These are phyloP conservation scores for Aphanomyces invadans DNA, from an alignment of 352 stramenopile genomes.

Conservation along the genomic window DNA sequence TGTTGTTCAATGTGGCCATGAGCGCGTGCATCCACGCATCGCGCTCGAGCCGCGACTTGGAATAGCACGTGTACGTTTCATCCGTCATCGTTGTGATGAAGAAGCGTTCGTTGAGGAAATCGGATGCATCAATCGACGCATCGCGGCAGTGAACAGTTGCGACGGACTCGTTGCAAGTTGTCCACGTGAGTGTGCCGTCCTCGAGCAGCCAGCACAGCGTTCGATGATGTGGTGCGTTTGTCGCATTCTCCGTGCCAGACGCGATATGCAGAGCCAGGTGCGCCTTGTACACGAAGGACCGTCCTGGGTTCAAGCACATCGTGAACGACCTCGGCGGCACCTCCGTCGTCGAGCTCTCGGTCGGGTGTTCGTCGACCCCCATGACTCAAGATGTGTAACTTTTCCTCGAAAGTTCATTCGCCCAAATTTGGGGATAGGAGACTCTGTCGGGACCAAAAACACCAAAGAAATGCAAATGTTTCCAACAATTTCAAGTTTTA, in stretches of 20 bases:
- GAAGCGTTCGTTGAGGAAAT: conserved; percentile 21
- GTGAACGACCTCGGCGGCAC: too few species aligned
- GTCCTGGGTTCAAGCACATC: not conserved
- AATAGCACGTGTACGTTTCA: not conserved
- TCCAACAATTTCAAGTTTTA: too few species aligned
- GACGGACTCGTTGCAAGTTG: not conserved
- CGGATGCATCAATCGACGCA: not conserved
- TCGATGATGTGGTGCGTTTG: not conserved
- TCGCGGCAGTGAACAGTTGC: not conserved
- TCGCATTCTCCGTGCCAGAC: not conserved
- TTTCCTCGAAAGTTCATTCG: too few species aligned
- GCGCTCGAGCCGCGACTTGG: conserved; percentile 12
- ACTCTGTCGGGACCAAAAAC: too few species aligned
- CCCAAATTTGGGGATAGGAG: too few species aligned
- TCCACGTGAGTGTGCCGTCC: conserved; percentile 11
- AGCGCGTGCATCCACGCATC: conserved; percentile 18
- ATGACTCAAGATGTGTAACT: too few species aligned
- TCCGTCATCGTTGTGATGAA: conserved; percentile 6
- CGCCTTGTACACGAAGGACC: not conserved
- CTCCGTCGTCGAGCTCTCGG: too few species aligned
- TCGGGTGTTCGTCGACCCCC: too few species aligned
- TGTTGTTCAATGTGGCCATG: not conserved
- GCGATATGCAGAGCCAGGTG: not conserved
- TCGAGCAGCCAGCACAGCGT: conserved; percentile 10
- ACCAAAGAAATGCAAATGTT: too few species aligned